Conservation (phyloP, 1,284 basidiomycete species). For the Schizophyllum commune region DNA sequence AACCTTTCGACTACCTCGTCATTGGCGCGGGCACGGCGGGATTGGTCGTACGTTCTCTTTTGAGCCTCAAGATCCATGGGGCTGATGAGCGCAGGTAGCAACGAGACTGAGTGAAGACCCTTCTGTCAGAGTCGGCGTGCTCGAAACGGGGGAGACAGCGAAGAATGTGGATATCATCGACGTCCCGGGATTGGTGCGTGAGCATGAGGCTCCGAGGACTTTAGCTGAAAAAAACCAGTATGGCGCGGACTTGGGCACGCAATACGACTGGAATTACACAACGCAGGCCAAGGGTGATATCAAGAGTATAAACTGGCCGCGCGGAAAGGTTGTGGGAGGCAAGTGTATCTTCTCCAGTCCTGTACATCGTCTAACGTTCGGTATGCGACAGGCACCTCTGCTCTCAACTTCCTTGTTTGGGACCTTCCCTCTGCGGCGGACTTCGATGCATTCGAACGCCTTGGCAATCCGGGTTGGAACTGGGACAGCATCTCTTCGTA, state of each 20-base stretch:
- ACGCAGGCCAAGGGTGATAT: not conserved
- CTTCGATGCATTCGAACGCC: slow-evolving; percentile 5
- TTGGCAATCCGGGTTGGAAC: slow-evolving; percentile 12
- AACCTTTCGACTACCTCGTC: slow-evolving; percentile 2
- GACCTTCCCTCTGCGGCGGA: slow-evolving; percentile 1
- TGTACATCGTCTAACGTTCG: not conserved
- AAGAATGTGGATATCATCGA: not conserved
- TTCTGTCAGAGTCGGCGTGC: slow-evolving; percentile 2
- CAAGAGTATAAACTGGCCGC: not conserved
- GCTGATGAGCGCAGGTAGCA: not conserved
- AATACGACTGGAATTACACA: slow-evolving; percentile 6
- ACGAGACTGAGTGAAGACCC: not conserved
- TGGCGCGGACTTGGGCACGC: not conserved
- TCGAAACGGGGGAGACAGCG: slow-evolving; percentile 2
- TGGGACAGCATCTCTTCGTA: slow-evolving; percentile 10
- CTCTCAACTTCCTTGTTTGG: slow-evolving; percentile 5
- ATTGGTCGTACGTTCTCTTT: not conserved
- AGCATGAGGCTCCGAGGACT: not conserved
- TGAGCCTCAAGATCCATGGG: not conserved
- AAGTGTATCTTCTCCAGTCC: not conserved
- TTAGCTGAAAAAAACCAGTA: not conserved
- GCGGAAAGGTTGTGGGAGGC: not conserved
- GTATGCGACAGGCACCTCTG: not conserved
- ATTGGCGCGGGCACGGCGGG: slow-evolving; percentile 1
- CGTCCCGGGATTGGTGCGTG: not conserved